These are phyloP conservation scores for Lenzites betulinus DNA, from an alignment of 768 basidiomycete genomes.

Conservation along the genomic window DNA sequence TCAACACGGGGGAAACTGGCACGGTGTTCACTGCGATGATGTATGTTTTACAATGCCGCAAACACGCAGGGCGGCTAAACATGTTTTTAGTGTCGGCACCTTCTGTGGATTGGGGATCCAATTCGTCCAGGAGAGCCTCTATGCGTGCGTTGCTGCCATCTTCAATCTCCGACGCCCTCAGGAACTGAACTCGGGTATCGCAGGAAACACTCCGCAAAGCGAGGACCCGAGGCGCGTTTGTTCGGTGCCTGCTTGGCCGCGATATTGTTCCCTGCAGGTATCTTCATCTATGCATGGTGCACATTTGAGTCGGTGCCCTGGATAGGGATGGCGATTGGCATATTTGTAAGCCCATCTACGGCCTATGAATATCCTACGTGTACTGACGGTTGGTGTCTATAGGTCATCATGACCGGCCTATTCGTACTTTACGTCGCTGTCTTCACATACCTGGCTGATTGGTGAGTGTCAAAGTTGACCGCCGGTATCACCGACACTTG, in stretches of 20 bases:
- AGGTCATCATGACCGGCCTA: slow-evolving; percentile 43
- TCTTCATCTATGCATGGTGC: slow-evolving; percentile 77
- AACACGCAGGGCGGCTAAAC: not conserved
- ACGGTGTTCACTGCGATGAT: slow-evolving; percentile 58
- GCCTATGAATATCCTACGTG: not conserved
- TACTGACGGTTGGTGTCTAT: not conserved
- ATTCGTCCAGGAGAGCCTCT: slow-evolving; percentile 34
- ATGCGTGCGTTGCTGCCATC: slow-evolving; percentile 23
- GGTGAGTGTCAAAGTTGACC: slow-evolving; percentile 33
- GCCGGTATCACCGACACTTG: not conserved
- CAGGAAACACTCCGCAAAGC: slow-evolving; percentile 29
- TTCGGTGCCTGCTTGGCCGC: slow-evolving; percentile 57
- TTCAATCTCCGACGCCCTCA: too few relatives aligned
- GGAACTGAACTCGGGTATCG: not conserved
- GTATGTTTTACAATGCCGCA: slow-evolving; percentile 37
- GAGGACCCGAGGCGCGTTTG: slow-evolving; percentile 61
- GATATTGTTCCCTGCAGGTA: slow-evolving; percentile 55
- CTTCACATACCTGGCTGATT: slow-evolving; percentile 54
- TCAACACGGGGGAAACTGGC: slow-evolving; percentile 60
- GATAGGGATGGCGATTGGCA: slow-evolving; percentile 52
- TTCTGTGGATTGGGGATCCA: slow-evolving; percentile 32
- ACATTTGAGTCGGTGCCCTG: slow-evolving; percentile 56
- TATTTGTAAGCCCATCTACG: slow-evolving; percentile 1
- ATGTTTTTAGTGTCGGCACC: slow-evolving; percentile 51
- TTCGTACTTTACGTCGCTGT: slow-evolving; percentile 47